These are phyloP conservation scores for Grosmannia serpens DNA, from an alignment of 2,329 filamentous ascomycete species.

Conservation along the genomic window DNA sequence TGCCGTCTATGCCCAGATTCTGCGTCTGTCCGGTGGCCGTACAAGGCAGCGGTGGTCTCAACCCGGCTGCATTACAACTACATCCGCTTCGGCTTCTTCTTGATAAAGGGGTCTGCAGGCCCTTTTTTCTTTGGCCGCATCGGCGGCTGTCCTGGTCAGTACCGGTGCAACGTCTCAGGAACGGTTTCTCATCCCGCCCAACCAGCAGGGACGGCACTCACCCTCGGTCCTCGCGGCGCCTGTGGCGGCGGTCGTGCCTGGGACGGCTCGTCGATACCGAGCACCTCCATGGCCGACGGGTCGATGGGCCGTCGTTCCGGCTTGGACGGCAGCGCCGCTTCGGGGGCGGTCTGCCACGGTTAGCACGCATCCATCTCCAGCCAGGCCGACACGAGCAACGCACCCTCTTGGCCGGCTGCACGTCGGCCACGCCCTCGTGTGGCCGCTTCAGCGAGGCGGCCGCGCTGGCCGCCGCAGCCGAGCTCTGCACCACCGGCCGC, in stretches of 20 bases:
- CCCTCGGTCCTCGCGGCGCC: constrained; percentile 2
- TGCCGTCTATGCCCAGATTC: not conserved
- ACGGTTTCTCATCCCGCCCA: too few species aligned
- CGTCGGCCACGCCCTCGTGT: constrained; percentile 22
- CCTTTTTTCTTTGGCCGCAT: constrained; percentile 23
- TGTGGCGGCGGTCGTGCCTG: constrained; percentile 7
- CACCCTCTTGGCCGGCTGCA: constrained; percentile 29
- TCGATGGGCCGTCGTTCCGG: constrained; percentile 23
- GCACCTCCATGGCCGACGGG: constrained; percentile 40
- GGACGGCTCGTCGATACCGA: constrained; percentile 28
- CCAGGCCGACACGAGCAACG: constrained; percentile 12
- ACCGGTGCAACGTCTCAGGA: not conserved
- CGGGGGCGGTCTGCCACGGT: not conserved
- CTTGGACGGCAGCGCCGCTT: constrained; percentile 6
- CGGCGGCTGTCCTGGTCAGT: constrained; percentile 3
- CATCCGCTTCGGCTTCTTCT: constrained; percentile 11
- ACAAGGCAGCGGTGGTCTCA: not conserved
- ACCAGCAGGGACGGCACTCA: not conserved
- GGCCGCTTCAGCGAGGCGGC: constrained; percentile 24
- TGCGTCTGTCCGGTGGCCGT: not conserved
- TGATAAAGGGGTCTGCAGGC: constrained; percentile 33
- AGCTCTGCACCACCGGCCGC: constrained; percentile 29
- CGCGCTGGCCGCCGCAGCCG: constrained; percentile 11
- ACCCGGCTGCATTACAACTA: too few species aligned
- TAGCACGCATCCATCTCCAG: too few species aligned